These are phyloP conservation scores for Solanum bulbocastanum DNA, from an alignment of 257 asterid genomes.

Conservation along the genomic window DNA sequence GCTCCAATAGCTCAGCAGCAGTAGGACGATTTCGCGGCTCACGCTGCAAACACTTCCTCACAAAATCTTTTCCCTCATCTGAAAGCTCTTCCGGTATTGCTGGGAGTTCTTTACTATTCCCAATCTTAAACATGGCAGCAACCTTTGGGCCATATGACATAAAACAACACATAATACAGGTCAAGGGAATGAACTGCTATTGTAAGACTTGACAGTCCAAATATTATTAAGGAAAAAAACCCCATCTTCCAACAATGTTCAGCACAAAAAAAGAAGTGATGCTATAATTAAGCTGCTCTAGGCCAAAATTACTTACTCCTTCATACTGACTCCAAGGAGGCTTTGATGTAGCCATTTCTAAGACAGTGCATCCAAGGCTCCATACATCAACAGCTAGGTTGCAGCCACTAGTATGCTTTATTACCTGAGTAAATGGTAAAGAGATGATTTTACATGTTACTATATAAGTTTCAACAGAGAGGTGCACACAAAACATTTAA, in stretches of 20 bases:
- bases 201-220: neutral
- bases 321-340: constrained; percentile 99
- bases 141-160: constrained; percentile 37
- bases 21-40: constrained; percentile 77
- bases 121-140: constrained; percentile 95
- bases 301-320: constrained; percentile 56
- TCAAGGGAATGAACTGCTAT: neutral
- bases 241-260: neutral
- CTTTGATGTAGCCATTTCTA: constrained; percentile 97
- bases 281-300: neutral
- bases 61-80: constrained; percentile 59
- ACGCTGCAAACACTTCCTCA: constrained; percentile 76
- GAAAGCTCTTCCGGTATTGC: constrained; percentile 82
- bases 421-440: constrained; percentile 31
- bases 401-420: constrained; percentile 79
- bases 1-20: constrained; percentile 59
- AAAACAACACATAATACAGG: constrained; percentile 3
- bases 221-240: neutral
- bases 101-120: constrained; percentile 89
- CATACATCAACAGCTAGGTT: constrained; percentile 97
- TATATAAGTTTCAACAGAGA: neutral
- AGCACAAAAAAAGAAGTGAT: neutral
- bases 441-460: neutral
- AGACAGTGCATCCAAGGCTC: constrained; percentile 99
- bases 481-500: neutral